phyloP scores from a whole-genome alignment of 805 yeast genomes.

The Wickerhamomyces bovis region DNA sequence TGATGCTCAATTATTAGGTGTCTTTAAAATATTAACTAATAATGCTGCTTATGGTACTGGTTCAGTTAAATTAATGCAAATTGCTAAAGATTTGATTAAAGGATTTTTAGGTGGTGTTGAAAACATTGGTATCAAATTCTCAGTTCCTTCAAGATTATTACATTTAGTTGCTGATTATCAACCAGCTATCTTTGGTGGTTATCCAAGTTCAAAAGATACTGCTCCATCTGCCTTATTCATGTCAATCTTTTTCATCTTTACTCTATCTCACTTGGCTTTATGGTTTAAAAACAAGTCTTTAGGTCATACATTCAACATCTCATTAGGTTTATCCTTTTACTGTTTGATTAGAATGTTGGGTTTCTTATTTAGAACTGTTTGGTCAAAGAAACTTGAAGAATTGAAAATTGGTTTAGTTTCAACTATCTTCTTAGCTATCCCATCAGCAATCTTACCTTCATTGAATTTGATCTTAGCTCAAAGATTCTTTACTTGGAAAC shows the following conservation, averaged over 20 bases:
- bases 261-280: slow-evolving; percentile 38
- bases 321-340: slow-evolving; percentile 49
- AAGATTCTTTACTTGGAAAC: slow-evolving; percentile 72
- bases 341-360: slow-evolving; percentile 52
- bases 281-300: slow-evolving; percentile 42
- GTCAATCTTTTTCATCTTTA: slow-evolving; percentile 45
- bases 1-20: slow-evolving; percentile 19
- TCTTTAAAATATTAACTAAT: slow-evolving; percentile 16
- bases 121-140: background rate
- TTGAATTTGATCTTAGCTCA: slow-evolving; percentile 63
- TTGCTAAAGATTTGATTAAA: slow-evolving; percentile 12
- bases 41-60: slow-evolving; percentile 26
- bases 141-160: slow-evolving; percentile 15
- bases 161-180: slow-evolving; percentile 27
- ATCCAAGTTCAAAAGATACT: slow-evolving; percentile 45
- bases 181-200: slow-evolving; percentile 56
- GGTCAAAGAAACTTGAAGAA: slow-evolving; percentile 46
- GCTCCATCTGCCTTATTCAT: slow-evolving; percentile 57
- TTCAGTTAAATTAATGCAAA: slow-evolving; percentile 14
- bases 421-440: slow-evolving; percentile 50
- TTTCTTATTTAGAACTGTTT: slow-evolving; percentile 49
- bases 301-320: slow-evolving; percentile 54
- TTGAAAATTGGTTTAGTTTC: slow-evolving; percentile 48
- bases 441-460: slow-evolving; percentile 53
- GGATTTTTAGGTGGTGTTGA: slow-evolving; percentile 18